Percentiles rank a stretch among this genome's conserved stretches.
phyloP scores from a whole-genome alignment of 2,329 filamentous ascomycete genomes.

The Beauveria pseudobassiana region DNA sequence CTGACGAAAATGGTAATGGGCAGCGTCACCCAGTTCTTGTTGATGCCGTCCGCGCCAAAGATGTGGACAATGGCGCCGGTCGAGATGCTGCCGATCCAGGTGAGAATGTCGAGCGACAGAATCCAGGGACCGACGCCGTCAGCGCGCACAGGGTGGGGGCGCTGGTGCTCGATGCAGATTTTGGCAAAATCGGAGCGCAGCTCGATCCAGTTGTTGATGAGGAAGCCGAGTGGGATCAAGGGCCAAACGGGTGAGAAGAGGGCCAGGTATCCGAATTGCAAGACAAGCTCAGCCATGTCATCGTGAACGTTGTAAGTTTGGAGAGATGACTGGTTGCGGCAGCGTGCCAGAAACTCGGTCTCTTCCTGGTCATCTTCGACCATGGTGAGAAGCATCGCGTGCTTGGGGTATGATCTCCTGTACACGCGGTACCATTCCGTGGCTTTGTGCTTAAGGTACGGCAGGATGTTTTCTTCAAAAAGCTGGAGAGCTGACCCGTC shows the following conservation, averaged over 20 bases:
- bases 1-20: constrained; percentile 65
- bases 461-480: constrained; percentile 67
- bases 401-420: constrained; percentile 25
- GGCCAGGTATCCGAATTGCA: constrained; percentile 67
- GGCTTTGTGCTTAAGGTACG: constrained; percentile 56
- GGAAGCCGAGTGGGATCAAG: constrained; percentile 62
- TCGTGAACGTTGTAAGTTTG: constrained; percentile 64
- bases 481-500: constrained; percentile 63
- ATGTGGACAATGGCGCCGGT: constrained; percentile 67
- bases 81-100: constrained; percentile 66
- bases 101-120: constrained; percentile 58
- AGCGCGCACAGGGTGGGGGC: constrained; percentile 59
- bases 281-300: constrained; percentile 65
- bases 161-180: constrained; percentile 65
- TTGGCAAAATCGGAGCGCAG: constrained; percentile 71
- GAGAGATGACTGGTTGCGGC: constrained; percentile 60
- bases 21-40: constrained; percentile 53
- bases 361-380: constrained; percentile 55
- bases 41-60: constrained; percentile 52
- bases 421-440: constrained; percentile 38
- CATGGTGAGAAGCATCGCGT: constrained; percentile 38
- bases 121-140: constrained; percentile 72
- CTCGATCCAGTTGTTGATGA: constrained; percentile 73
- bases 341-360: constrained; percentile 52
- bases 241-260: constrained; percentile 73